Conservation (phyloP, 139 green algal species). For the Chlamydomonas sphaeroides region DNA sequence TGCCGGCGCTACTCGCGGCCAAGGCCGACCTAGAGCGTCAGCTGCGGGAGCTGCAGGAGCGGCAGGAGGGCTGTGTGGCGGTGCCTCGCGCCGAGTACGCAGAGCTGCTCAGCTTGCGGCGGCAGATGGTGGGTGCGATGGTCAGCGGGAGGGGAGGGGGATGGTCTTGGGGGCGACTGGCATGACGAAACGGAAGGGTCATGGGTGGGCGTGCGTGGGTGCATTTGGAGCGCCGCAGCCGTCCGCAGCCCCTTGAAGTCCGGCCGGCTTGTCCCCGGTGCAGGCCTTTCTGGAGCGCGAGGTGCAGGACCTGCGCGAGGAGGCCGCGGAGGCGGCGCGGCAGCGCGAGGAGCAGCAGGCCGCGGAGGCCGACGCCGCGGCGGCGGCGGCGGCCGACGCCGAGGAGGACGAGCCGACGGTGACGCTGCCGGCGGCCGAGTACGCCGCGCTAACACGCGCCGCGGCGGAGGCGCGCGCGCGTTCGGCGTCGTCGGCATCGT, state of each 20-base stretch:
- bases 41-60: neutral
- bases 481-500: neutral
- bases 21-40: constrained; percentile 25
- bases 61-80: constrained; percentile 5
- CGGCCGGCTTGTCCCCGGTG: neutral
- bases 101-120: neutral
- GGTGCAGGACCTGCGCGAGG: neutral
- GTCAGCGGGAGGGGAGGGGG: neutral
- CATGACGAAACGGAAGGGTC: neutral
- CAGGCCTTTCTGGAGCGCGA: constrained; percentile 5
- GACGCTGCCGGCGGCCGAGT: neutral
- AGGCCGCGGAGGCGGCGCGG: constrained; percentile 13
- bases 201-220: too few species aligned
- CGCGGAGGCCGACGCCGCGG: neutral
- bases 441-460: neutral
- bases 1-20: constrained; percentile 9
- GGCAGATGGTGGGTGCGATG: neutral
- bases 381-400: neutral
- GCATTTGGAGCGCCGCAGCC: too few species aligned
- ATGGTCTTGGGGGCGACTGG: neutral
- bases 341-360: neutral
- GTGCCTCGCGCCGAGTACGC: constrained; percentile 14
- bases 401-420: neutral
- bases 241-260: neutral
- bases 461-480: neutral